Evolutionary conservation across 2,329 filamentous ascomycete genomes (phyloP).

Genomic region (Trichophaea hybrida): DNA sequence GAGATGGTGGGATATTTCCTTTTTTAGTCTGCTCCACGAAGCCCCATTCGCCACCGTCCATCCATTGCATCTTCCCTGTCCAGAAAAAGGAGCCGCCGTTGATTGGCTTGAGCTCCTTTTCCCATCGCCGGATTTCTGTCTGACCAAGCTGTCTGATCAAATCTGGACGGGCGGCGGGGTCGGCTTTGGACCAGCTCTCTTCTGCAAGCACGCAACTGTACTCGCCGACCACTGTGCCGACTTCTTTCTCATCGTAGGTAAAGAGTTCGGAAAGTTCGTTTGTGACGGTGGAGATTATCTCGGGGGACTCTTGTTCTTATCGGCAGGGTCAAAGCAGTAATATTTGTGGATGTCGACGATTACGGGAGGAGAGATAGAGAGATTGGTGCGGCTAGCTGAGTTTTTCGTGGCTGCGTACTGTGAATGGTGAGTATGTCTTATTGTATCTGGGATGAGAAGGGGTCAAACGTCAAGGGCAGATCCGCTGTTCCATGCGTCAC

Average conservation of each 20-base stretch:
- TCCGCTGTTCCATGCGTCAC: slow-evolving; percentile 43
- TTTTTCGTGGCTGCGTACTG: slow-evolving; percentile 34
- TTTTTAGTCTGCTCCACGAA: slow-evolving; percentile 35
- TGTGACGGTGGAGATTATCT: slow-evolving; percentile 34
- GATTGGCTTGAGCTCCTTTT: slow-evolving; percentile 30
- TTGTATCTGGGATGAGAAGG: background rate
- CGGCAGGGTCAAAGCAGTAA: slow-evolving; percentile 42
- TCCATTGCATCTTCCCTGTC: slow-evolving; percentile 48
- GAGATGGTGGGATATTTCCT: slow-evolving; percentile 33
- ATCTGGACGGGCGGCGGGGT: slow-evolving; percentile 33
- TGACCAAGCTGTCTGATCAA: slow-evolving; percentile 37
- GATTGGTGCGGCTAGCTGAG: slow-evolving; percentile 31
- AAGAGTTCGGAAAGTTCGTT: slow-evolving; percentile 31
- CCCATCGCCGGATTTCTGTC: slow-evolving; percentile 36
- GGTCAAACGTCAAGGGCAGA: slow-evolving; percentile 29
- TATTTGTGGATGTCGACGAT: slow-evolving; percentile 47
- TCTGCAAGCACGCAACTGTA: slow-evolving; percentile 44
- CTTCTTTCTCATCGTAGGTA: slow-evolving; percentile 34
- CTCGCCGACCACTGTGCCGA: slow-evolving; percentile 42
- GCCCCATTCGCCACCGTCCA: slow-evolving; percentile 48
- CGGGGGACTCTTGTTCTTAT: slow-evolving; percentile 39
- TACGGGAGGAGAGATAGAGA: slow-evolving; percentile 31
- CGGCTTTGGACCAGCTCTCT: slow-evolving; percentile 38
- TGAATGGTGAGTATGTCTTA: background rate
- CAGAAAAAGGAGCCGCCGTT: slow-evolving; percentile 44